Evolutionary conservation across 805 yeast species (phyloP).

Genomic region (Cyberlindnera americana): DNA sequence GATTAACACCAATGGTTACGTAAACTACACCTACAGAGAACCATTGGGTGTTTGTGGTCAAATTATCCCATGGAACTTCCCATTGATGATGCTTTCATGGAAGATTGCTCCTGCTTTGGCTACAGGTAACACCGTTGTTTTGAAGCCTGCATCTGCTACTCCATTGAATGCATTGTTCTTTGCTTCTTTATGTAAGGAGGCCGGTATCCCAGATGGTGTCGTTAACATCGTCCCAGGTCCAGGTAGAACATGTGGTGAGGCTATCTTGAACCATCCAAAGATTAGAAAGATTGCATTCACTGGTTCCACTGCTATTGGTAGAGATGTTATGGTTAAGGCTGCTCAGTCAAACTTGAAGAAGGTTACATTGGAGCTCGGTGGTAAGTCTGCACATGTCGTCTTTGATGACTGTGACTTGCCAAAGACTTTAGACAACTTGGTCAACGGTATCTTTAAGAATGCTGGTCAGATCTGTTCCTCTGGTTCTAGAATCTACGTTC

Average conservation of each 20-base stretch:
- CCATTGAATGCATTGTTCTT: constrained; percentile 69
- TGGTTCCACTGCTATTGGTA: constrained; percentile 78
- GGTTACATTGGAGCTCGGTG: constrained; percentile 79
- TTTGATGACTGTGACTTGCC: constrained; percentile 65
- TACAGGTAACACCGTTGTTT: constrained; percentile 68
- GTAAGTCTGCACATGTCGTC: constrained; percentile 76
- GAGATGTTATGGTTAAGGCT: constrained; percentile 63
- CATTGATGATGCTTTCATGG: constrained; percentile 76
- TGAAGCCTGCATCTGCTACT: constrained; percentile 76
- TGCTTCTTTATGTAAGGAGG: constrained; percentile 58
- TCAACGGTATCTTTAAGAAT: constrained; percentile 70
- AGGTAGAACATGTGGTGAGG: constrained; percentile 70
- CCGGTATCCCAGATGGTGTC: constrained; percentile 74
- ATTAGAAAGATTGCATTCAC: constrained; percentile 78
- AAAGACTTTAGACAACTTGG: constrained; percentile 44
- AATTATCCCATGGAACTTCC: constrained; percentile 85
- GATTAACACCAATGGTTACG: constrained; percentile 59
- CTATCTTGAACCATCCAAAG: constrained; percentile 63
- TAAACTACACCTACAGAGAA: constrained; percentile 64
- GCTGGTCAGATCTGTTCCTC: constrained; percentile 85
- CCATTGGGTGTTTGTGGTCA: constrained; percentile 83
- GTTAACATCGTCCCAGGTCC: constrained; percentile 72
- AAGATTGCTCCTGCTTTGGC: constrained; percentile 77
- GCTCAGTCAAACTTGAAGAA: constrained; percentile 72
- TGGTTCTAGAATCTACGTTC: constrained; percentile 75